Base-by-base conservation (phyloP, 306 rosid species). In the Trifolium pratense region DNA sequence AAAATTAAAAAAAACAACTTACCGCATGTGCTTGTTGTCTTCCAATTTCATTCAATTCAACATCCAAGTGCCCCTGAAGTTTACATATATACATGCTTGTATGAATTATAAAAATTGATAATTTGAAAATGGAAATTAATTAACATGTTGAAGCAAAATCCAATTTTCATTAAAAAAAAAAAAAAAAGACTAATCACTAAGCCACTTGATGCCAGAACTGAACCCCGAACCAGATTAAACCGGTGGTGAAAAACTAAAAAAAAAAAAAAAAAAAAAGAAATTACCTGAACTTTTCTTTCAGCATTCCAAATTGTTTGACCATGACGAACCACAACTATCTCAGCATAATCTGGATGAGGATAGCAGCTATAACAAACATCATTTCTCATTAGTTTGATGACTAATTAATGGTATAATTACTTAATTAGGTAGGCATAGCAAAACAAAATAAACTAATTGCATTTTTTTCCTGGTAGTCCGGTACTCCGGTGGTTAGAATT, bases 261-360 rank as follows among this genome's bases (percentile, higher is more conserved):
- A 40, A 34, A 16, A 9, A 70, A 0, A 16, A 46, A 34, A 12
- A 9, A 4, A 16, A 40, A 34, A 16, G 7, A 70, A 80, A 64
- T 14, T 32, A 93, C 98, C 96, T 94, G 98, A 71, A 89, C 78
- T 82, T 88, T 88, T 51, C 89, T 80, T 53, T 86, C 86, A 56
- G 81, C 85, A 78, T 94, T 94, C 98, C 98, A 94, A 26, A 81
- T 86, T 20, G 98, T 94, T 84, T 94, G 91, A 42, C 98, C 98
- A 37, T 94, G 98, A 65, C 97, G 96, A 7, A 94, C 83, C 5
- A 89, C 94, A 42, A 89, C 51, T 66, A 94, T 89, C 82, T 94
- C 98, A 8, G 94, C 88, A 77, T 76, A 85, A 29, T 84, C 79
- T 12, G 80, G 78, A 80, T 59, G 76, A 21, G 77, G 39, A 62